Evolutionary conservation across 768 basidiomycete species (phyloP), one percentile per base, ranked within the genome.

Genomic region (Macrolepiota dolichaula): DNA sequence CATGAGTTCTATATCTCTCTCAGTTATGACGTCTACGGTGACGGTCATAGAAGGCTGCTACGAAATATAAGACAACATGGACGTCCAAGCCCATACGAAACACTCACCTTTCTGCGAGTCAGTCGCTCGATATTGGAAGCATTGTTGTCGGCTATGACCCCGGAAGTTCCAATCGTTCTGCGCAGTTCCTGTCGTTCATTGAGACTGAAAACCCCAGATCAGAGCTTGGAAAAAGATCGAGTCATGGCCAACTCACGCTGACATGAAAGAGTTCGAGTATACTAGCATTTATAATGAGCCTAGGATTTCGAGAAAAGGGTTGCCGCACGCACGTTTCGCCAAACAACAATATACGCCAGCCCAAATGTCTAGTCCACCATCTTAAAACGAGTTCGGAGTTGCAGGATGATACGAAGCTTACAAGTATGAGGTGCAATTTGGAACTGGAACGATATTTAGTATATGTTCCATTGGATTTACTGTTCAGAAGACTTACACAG

Each of bases 291-390:
- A 44, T 38, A 5, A n/a, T 22, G 22, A 35, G 15, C 24, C 27
- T 22, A 17, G 47, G 27, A 22, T n/a, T 4, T 1, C 0, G 3
- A 42, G 57, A n/a, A 27, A 17, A 25, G 27, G 10, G 25, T 1
- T 3, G 50, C 6, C 19, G 40, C 19, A 63, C 72, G 57, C 53
- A 72, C 72, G 50, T 66, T 73, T 72, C 2, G 73, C 72, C 4
- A 74, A 63, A 55, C 71, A 69, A 1, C 70, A 70, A 55, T 75
- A 73, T 3, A 70, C 55, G 17, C 66, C 73, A 2, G 72, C 65
- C 74, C 73, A 75, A 29, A 73, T 57, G 53, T 71, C 72, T 74
- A 57, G 40, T 17, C 19, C 17, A 27, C 29, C 12, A 40, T 5
- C 13, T 17, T 25, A 12, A 29, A n/a, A 32, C 5, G 1, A 47